Evolutionary conservation across 495 filamentous ascomycete species (phyloP).

Genomic region (Trichocladium antarcticum): DNA sequence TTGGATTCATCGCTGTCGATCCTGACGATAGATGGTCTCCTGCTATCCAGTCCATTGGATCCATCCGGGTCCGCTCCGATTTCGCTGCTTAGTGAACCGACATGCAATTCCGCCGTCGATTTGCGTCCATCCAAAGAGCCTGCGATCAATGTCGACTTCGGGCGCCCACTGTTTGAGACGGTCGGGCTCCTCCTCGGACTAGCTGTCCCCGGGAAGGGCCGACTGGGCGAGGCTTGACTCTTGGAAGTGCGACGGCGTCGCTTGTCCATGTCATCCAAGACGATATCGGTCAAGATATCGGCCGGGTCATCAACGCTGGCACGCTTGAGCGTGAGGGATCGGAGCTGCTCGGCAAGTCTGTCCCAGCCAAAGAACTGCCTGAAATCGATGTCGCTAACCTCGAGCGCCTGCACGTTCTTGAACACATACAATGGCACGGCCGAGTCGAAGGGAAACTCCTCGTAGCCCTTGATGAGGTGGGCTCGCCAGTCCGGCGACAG

Average conservation of each 20-base stretch:
- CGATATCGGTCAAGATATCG: conserved; percentile 82
- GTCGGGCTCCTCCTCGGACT: conserved; percentile 49
- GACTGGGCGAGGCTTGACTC: conserved; percentile 62
- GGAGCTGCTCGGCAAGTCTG: conserved; percentile 76
- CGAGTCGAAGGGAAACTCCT: conserved; percentile 96
- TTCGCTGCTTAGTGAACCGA: conserved; percentile 39
- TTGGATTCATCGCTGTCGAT: conserved; percentile 32
- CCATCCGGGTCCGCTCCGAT: conserved; percentile 29
- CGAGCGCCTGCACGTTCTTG: conserved; percentile 87
- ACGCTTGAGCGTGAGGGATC: conserved; percentile 80
- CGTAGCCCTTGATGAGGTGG: conserved; percentile 78
- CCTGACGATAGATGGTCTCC: conserved; percentile 31
- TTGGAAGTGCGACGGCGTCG: conserved; percentile 80
- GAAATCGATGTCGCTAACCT: conserved; percentile 91
- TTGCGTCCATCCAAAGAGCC: conserved; percentile 50
- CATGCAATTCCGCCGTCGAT: conserved; percentile 34
- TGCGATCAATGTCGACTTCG: conserved; percentile 49
- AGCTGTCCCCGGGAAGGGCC: conserved; percentile 49
- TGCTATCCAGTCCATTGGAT: conserved; percentile 20
- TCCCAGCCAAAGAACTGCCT: conserved; percentile 98
- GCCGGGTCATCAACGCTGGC: conserved; percentile 79
- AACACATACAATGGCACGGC: conserved; percentile 92
- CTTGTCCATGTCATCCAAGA: conserved; percentile 91
- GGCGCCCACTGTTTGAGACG: conserved; percentile 45
- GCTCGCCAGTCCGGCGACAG: conserved; percentile 84